These are phyloP conservation scores for Claviceps sorghi DNA, from an alignment of 2,329 filamentous ascomycete genomes.

Conservation along the genomic window DNA sequence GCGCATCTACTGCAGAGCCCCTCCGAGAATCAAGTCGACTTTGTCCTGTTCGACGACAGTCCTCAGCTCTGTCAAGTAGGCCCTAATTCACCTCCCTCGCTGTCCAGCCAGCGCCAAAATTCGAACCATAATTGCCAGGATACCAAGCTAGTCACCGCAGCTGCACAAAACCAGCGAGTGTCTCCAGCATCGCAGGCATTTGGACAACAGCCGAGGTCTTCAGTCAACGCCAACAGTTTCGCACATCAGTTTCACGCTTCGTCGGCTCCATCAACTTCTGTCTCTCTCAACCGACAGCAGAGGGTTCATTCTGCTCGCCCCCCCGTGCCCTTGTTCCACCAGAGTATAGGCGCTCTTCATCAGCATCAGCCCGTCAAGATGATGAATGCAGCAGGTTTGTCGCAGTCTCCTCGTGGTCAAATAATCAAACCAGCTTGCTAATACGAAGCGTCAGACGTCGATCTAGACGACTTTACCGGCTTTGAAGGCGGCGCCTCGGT, in stretches of 20 bases:
- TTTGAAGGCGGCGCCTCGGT: conserved; percentile 38
- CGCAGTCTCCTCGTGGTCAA: background rate
- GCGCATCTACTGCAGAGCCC: conserved; percentile 41
- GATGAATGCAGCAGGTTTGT: conserved; percentile 30
- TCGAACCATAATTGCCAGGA: conserved; percentile 32
- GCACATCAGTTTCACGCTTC: conserved; percentile 50
- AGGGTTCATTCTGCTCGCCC: conserved; percentile 38
- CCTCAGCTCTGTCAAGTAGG: conserved; percentile 22
- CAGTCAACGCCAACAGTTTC: conserved; percentile 44
- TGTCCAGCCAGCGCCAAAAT: conserved; percentile 29
- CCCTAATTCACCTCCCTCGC: conserved; percentile 25
- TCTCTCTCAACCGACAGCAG: conserved; percentile 37
- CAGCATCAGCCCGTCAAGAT: conserved; percentile 27
- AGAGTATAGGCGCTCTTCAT: conserved; percentile 36
- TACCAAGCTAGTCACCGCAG: conserved; percentile 18
- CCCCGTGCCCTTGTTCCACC: conserved; percentile 57
- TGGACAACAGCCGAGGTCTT: conserved; percentile 39
- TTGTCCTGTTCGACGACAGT: conserved; percentile 61
- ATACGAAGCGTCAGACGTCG: conserved; percentile 32
- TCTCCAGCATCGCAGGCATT: conserved; percentile 44
- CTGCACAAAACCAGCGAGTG: conserved; percentile 43
- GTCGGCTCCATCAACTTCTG: conserved; percentile 46
- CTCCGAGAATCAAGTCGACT: conserved; percentile 49
- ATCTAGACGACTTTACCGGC: conserved; percentile 42
- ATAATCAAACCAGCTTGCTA: conserved; percentile 16